Percentiles rank a stretch among this genome's conserved stretches.
phyloP scores from a whole-genome alignment of 768 basidiomycete genomes.

The Gloeopeniophorella convolvens region DNA sequence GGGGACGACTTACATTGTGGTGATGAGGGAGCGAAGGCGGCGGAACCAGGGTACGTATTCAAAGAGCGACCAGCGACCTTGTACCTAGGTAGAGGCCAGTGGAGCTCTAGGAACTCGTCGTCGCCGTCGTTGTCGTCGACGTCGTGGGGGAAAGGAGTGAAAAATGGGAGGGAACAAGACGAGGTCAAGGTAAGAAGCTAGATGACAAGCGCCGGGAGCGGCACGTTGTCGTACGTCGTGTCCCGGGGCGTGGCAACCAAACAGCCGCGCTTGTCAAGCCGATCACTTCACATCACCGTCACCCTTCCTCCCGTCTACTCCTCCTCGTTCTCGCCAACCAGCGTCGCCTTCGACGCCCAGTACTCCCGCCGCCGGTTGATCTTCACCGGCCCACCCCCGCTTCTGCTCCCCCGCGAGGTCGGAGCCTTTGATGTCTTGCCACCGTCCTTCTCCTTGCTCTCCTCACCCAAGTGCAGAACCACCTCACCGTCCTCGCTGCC shows the following conservation, averaged over 20 bases:
- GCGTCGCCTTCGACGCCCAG: constrained; percentile 44
- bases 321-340: no score
- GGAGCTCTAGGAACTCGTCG: background rate
- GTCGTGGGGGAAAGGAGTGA: no score
- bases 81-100: background rate
- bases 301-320: no score
- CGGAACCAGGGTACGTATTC: no score
- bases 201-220: no score
- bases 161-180: no score
- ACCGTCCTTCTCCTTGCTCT: constrained; percentile 9
- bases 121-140: no score
- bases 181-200: no score
- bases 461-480: constrained; percentile 2
- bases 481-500: constrained; percentile 30
- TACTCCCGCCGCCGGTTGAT: constrained; percentile 40
- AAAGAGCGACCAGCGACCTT: constrained; percentile 16
- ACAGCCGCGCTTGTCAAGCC: no score
- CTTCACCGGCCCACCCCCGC: constrained; percentile 22
- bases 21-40: constrained; percentile 2
- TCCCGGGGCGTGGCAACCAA: no score
- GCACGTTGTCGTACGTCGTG: no score
- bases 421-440: constrained; percentile 7
- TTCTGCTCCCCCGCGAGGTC: constrained; percentile 26
- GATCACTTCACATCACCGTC: no score
- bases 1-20: constrained; percentile 12